Evolutionary conservation across 306 rosid genomes (phyloP), one percentile per base, ranked within the genome.

Genomic region (Alnus glutinosa): DNA sequence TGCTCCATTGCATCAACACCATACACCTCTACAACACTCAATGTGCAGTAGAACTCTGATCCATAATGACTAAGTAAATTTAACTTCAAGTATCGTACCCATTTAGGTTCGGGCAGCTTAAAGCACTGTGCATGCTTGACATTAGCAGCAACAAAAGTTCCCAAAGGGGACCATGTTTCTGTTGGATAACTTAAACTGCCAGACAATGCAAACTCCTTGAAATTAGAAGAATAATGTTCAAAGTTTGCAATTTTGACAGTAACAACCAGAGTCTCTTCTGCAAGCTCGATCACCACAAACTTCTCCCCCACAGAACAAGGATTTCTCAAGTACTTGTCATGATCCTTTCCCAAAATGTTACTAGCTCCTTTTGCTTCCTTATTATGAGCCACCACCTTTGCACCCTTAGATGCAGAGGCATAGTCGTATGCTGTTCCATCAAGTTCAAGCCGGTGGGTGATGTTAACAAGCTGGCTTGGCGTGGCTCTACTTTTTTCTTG

Each of bases 341-440:
- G 88, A 79, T 94, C 97, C 86, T 86, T 88, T 75, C 87, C 90
- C 37, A 94, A 62, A 55, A 94, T 85, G 83, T 92, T 94, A 72
- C 75, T 82, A 23, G 97, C 97, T 50, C 98, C 98, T 49, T 88
- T 94, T 30, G 97, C 97, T 58, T 94, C 97, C 85, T 92, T 94
- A 59, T 94, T 94, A 82, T 85, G 90, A 57, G 97, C 93, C 55
- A 94, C 91, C 42, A 91, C 97, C 75, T 94, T 94, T 57, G 98
- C 97, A 15, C 98, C 97, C 84, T 92, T 94, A 19, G 94, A 89
- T 37, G 87, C 94, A 16, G 97, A 92, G n/a, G 98, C 98, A 49
- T 90, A 89, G 85, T 94, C 92, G 87, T 89, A 92, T 80, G 85
- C 92, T 0, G 91, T 80, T 44, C 97, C 98, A 80, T 88, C 97